These are phyloP conservation scores for Fusarium buxicola DNA, from an alignment of 2,329 filamentous ascomycete genomes.

Conservation along the genomic window DNA sequence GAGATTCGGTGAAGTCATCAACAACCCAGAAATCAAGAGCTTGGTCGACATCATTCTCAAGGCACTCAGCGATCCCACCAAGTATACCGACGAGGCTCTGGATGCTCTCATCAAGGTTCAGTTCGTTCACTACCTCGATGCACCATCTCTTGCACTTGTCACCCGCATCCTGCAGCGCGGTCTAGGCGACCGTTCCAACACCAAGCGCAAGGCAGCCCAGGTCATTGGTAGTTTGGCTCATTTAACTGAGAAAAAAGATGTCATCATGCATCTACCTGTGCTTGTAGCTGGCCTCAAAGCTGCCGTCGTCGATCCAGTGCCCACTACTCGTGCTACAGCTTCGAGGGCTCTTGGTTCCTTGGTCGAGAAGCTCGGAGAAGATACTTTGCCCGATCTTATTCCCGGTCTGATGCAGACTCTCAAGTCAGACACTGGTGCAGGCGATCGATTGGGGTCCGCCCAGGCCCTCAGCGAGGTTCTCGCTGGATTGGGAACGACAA, in stretches of 20 bases:
- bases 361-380: constrained; percentile 98
- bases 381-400: constrained; percentile 95
- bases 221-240: constrained; percentile 98
- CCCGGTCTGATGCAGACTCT: constrained; percentile 97
- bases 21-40: constrained; percentile 95
- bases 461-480: constrained; percentile 97
- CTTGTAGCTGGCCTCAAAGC: constrained; percentile 89
- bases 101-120: constrained; percentile 97
- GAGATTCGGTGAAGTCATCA: constrained; percentile 98
- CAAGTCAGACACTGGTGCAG: constrained; percentile 96
- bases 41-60: constrained; percentile 93
- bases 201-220: constrained; percentile 95
- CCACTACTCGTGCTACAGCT: constrained; percentile 93
- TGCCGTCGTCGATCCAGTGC: constrained; percentile 94
- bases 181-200: constrained; percentile 88
- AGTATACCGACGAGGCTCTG: constrained; percentile 94
- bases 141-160: constrained; percentile 92
- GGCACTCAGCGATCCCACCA: constrained; percentile 96
- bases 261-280: constrained; percentile 89
- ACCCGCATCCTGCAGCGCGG: constrained; percentile 96
- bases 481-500: constrained; percentile 90
- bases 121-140: constrained; percentile 98
- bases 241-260: constrained; percentile 94
- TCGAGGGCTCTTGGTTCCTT: constrained; percentile 95
- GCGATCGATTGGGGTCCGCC: constrained; percentile 93